A percentile compares a stretch with the other conserved stretches of the same genome.
These are phyloP conservation scores for Entomortierella lignicola DNA, from an alignment of 192 early-diverging fungal species.

Conservation along the genomic window DNA sequence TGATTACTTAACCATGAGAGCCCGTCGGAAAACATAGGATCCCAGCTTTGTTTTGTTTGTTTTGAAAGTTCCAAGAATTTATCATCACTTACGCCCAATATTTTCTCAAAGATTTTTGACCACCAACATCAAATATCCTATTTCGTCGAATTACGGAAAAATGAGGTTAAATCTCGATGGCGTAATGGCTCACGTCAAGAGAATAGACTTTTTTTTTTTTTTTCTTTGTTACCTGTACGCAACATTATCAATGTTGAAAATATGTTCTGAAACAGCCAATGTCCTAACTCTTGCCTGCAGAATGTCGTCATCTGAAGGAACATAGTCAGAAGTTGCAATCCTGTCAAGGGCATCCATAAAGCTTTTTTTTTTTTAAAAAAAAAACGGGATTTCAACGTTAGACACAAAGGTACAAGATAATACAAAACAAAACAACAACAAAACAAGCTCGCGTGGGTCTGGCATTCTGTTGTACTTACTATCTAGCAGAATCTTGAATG, in stretches of 20 bases:
- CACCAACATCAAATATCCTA: conserved; percentile 79
- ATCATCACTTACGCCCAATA: conserved; percentile 70
- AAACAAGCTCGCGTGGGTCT: too few species aligned
- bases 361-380: conserved; percentile 22
- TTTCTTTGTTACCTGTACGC: conserved; percentile 59
- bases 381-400: neutral
- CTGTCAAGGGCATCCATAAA: conserved; percentile 65
- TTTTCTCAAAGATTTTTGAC: conserved; percentile 71
- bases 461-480: conserved; percentile 51
- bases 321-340: conserved; percentile 59
- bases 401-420: neutral
- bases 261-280: conserved; percentile 74
- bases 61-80: neutral
- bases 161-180: neutral
- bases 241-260: conserved; percentile 69
- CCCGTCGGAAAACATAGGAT: neutral
- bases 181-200: neutral
- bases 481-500: conserved; percentile 63
- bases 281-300: conserved; percentile 76
- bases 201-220: neutral
- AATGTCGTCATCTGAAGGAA: conserved; percentile 77
- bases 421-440: neutral
- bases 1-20: conserved; percentile 18
- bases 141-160: neutral
- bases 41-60: neutral